Evolutionary conservation across 2,329 filamentous ascomycete genomes (phyloP).

Genomic region (Colletotrichum lupini): DNA sequence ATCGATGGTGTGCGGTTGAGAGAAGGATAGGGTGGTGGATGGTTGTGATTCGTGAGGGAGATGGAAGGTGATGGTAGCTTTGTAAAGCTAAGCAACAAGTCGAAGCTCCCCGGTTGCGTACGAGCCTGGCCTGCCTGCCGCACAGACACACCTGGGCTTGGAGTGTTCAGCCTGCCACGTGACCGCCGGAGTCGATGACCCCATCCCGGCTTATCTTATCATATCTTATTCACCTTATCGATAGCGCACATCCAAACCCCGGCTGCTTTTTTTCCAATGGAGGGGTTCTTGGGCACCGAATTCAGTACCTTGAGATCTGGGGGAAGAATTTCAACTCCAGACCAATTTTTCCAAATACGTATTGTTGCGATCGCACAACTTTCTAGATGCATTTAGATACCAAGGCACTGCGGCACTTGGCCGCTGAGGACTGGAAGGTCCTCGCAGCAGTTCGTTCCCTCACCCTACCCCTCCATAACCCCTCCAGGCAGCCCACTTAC

Average conservation of each 20-base stretch:
- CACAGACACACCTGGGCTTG: constrained; percentile 19
- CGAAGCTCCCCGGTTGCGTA: constrained; percentile 50
- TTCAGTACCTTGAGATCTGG: not conserved
- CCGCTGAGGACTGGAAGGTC: constrained; percentile 93
- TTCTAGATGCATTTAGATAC: constrained; percentile 91
- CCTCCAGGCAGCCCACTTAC: constrained; percentile 48
- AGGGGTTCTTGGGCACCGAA: constrained; percentile 11
- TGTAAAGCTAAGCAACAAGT: constrained; percentile 48
- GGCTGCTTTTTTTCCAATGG: not conserved
- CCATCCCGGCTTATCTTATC: not conserved
- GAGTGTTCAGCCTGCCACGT: constrained; percentile 14
- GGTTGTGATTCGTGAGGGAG: constrained; percentile 39
- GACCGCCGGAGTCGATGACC: not conserved
- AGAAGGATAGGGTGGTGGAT: constrained; percentile 11
- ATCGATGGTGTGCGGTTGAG: constrained; percentile 19
- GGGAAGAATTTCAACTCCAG: not conserved
- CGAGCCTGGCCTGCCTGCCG: constrained; percentile 55
- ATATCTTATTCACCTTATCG: not conserved
- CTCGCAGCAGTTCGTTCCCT: constrained; percentile 82
- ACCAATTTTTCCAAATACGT: not conserved
- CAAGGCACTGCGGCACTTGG: constrained; percentile 91
- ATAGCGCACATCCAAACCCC: not conserved
- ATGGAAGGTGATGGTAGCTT: constrained; percentile 52
- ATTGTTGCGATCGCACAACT: not conserved
- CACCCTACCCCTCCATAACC: constrained; percentile 38